Evolutionary conservation across 2,329 filamentous ascomycete genomes (phyloP), one percentile per base, ranked within the genome.

Genomic region (Botrytis fragariae): DNA sequence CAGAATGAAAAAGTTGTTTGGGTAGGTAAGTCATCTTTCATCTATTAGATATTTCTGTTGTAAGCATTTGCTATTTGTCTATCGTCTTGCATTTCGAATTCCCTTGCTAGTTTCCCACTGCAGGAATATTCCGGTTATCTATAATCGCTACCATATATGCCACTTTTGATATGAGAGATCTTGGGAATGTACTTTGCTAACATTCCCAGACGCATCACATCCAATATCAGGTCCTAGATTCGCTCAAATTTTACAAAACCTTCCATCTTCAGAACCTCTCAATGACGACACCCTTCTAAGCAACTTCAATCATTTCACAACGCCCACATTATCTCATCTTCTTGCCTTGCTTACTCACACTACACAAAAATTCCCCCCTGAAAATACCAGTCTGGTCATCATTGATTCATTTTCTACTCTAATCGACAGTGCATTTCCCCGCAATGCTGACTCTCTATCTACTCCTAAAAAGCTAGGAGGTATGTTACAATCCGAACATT

Each of bases 351-450:
- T 97, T 61, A 87, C 90, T 69, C 88, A 90, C 71, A 89, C 92
- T n/a, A 89, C 90, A 1, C 79, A 86, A 3, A 82, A 83, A 16
- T 90, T 93, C 74, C 88, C 94, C 67, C 89, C 92, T 1, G 73
- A 81, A 37, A 84, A 86, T 44, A 91, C 92, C 18, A 86, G 87
- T 37, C 84, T 98, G 1, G 82, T 98, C 54, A 85, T 98, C 20
- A 84, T 98, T 76, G 94, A 97, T 81, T 91, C 91, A 4, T 83
- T 97, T 32, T 94, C 94, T 10, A 89, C 90, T 12, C 85, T 96
- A 39, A 86, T 98, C 74, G 92, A 93, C 77, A 88, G 90, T 71
- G 90, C 93, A 45, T 94, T 97, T 74, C 93, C 93, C 29, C 90
- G 90, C 75, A 84, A 84, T 51, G 81, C 83, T 37, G 85, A 87